Conservation (phyloP, 768 basidiomycete genomes). For the Boletus barrowsii region DNA sequence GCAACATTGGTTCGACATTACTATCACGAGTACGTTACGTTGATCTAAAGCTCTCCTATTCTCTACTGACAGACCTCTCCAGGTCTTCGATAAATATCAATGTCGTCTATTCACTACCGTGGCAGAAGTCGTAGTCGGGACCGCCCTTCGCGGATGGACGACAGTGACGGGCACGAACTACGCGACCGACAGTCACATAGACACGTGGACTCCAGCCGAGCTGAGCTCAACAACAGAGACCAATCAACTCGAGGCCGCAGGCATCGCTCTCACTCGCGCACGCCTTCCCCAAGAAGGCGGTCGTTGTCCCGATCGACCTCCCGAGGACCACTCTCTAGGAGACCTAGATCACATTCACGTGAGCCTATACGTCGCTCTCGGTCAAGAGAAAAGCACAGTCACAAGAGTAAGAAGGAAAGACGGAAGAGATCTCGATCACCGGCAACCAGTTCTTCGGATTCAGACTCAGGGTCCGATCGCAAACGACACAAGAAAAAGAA, state of each 20-base stretch:
- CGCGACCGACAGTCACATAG: constrained; percentile 18
- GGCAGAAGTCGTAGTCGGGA: constrained; percentile 24
- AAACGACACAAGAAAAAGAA: constrained; percentile 45
- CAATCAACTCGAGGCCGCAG: constrained; percentile 1
- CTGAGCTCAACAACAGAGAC: constrained; percentile 8
- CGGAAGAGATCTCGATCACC: constrained; percentile 35
- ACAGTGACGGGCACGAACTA: constrained; percentile 15
- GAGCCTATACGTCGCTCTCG: constrained; percentile 33
- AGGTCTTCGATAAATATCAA: neutral
- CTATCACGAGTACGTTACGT: neutral
- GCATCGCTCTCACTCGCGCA: constrained; percentile 23
- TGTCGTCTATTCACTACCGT: constrained; percentile 24
- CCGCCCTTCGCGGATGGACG: constrained; percentile 10
- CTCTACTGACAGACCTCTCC: neutral
- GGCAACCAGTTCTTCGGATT: constrained; percentile 42
- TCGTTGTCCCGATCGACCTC: constrained; percentile 29
- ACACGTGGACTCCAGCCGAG: constrained; percentile 12
- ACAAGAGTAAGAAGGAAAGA: constrained; percentile 25
- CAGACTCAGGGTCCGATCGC: constrained; percentile 31
- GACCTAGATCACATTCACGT: constrained; percentile 20
- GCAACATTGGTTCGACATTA: neutral
- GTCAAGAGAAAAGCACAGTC: constrained; percentile 29
- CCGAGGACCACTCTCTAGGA: constrained; percentile 11
- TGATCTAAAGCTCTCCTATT: neutral
- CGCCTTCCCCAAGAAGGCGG: constrained; percentile 18